Evolutionary conservation across 2,329 filamentous ascomycete genomes (phyloP).

Genomic region (Madurella mycetomatis): DNA sequence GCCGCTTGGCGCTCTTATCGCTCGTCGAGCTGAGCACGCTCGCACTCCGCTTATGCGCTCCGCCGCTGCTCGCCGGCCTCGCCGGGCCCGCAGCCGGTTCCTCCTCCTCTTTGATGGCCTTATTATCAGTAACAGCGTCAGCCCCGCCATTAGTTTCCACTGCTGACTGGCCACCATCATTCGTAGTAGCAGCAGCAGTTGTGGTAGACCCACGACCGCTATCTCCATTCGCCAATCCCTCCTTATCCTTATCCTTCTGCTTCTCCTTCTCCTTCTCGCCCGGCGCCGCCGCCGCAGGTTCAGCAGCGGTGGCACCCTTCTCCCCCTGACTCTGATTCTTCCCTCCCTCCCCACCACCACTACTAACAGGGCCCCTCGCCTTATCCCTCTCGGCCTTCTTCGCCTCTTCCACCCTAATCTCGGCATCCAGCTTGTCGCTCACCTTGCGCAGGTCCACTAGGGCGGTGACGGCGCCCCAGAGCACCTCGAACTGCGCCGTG

Average conservation of each 20-base stretch:
- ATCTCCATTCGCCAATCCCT: neutral
- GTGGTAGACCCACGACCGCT: neutral
- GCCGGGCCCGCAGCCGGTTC: too few species aligned
- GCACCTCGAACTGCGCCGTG: slow-evolving; percentile 64
- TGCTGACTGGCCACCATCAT: neutral
- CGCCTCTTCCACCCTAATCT: slow-evolving; percentile 58
- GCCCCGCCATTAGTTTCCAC: neutral
- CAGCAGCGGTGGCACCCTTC: neutral
- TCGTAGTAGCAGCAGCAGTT: neutral
- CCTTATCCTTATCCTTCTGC: slow-evolving; percentile 5
- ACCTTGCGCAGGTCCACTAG: slow-evolving; percentile 71
- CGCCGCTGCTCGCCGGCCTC: slow-evolving; percentile 26
- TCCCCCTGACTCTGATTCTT: neutral
- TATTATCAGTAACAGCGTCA: neutral
- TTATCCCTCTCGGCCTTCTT: slow-evolving; percentile 53
- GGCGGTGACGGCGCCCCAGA: slow-evolving; percentile 63
- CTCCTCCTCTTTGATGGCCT: neutral
- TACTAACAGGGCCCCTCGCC: slow-evolving; percentile 19
- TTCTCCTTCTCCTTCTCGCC: neutral
- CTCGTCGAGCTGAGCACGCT: slow-evolving; percentile 71
- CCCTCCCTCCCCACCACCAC: neutral
- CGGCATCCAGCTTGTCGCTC: slow-evolving; percentile 69
- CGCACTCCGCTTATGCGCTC: slow-evolving; percentile 69
- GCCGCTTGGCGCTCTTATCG: slow-evolving; percentile 57
- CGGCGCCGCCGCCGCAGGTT: neutral